These are phyloP conservation scores for Lachancea kluyveri DNA, from an alignment of 805 yeast species.

Conservation along the genomic window DNA sequence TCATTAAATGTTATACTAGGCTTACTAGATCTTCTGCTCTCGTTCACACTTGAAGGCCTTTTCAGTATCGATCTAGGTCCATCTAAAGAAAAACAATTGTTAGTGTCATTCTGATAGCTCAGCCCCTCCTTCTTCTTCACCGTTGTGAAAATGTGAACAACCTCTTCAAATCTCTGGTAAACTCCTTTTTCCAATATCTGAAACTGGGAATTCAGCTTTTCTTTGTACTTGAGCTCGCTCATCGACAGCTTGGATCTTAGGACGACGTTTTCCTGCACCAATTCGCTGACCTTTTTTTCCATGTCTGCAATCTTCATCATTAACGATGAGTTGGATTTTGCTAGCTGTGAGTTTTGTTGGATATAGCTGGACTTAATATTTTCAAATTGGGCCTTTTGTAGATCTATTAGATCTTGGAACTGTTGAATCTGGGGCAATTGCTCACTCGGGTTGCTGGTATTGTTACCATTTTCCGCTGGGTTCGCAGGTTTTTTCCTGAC, in stretches of 20 bases:
- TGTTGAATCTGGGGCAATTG: slow-evolving; percentile 21
- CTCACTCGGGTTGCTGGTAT: no score
- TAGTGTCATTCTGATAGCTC: slow-evolving; percentile 5
- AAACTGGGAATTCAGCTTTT: slow-evolving; percentile 34
- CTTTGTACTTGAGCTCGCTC: slow-evolving; percentile 26
- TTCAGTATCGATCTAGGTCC: slow-evolving; percentile 14
- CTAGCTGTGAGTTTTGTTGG: slow-evolving; percentile 47
- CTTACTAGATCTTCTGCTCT: slow-evolving; percentile 1
- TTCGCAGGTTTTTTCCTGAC: no score
- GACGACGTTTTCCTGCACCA: slow-evolving; percentile 44
- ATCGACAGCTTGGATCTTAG: slow-evolving; percentile 34
- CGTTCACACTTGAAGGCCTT: background rate
- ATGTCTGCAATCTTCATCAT: slow-evolving; percentile 45
- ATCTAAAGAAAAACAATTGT: no score
- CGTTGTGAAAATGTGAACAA: slow-evolving; percentile 36
- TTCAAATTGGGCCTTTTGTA: slow-evolving; percentile 17
- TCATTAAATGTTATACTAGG: slow-evolving; percentile 6
- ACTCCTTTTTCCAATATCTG: slow-evolving; percentile 37
- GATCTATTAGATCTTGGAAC: slow-evolving; percentile 25
- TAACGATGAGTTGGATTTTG: slow-evolving; percentile 50
- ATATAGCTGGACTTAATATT: slow-evolving; percentile 22
- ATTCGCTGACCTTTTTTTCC: slow-evolving; percentile 44
- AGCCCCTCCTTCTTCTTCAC: slow-evolving; percentile 39
- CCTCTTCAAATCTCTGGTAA: slow-evolving; percentile 38
- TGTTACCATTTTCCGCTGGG: background rate